Base-by-base conservation (phyloP, 257 asterid genomes). In the Agastache rugosa region DNA sequence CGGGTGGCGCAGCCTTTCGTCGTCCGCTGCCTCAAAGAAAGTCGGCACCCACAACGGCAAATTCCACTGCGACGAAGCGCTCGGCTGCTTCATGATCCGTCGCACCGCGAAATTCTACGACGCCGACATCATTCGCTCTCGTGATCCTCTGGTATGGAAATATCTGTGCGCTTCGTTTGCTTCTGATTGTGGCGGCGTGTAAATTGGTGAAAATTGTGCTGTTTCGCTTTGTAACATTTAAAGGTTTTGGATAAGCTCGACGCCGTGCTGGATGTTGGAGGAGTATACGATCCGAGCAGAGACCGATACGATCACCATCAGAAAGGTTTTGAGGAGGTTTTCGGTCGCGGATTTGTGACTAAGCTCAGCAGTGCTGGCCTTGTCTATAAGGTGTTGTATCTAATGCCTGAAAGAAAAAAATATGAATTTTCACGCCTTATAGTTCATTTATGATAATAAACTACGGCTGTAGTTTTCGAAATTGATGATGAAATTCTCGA, bases 241-340 rank as follows among this genome's bases (percentile, higher is more conserved):
- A 35, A 75, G 79, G 71, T 60, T 59, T 60, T 76, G 47, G 75
- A 59, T 68, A 22, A 60, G 75, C 80, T 68, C 58, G 75, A 83
- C 66, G 86, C 85, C 2, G 84, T 80, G 55, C 79, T 83, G 31
- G 89, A 85, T 51, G 84, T 80, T 67, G 85, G 84, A 7, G 87
- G 85, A 31, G 79, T 80, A 4, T 85, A 75, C 53, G 89, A 83
- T 27, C 79, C 85, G 64, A 83, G 71, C 45, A 71, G 66, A 64
- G 85, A 82, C 62, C 80, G 87, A 5, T 85, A 75, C 56, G 85
- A 85, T 82, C 89, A 82, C 35, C 79, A 75, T 58, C 75, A 74
- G 79, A 69, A 67, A 56, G 79, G 75, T 42, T 75, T 67, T 75
- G n/a, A 35, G 44, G 75, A 59, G 75, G 69, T 67, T 45, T 75